phyloP scores from a whole-genome alignment of 805 yeast genomes.

The Isabelozyma pseudorhagii region DNA sequence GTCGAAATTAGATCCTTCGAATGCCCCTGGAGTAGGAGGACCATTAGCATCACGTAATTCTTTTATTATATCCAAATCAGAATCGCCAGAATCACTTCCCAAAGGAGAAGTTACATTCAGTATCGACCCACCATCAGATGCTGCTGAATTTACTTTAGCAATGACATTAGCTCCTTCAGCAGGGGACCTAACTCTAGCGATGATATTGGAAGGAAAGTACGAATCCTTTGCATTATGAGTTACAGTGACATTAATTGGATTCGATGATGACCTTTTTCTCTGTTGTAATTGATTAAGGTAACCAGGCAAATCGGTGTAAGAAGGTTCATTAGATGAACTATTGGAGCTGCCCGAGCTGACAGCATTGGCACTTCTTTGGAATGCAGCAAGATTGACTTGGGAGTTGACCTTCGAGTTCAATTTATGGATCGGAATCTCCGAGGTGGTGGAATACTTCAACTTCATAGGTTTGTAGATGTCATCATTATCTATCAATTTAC shows the following conservation, averaged over 20 bases:
- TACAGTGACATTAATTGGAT: slow-evolving; percentile 13
- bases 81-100: slow-evolving; percentile 3
- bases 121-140: neutral
- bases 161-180: neutral
- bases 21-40: slow-evolving; percentile 1
- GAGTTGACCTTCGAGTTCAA: slow-evolving; percentile 40
- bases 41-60: slow-evolving; percentile 8
- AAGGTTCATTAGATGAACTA: slow-evolving; percentile 16
- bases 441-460: slow-evolving; percentile 34
- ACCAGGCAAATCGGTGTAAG: slow-evolving; percentile 22
- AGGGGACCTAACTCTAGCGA: slow-evolving; percentile 5
- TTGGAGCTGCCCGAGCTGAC: neutral
- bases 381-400: slow-evolving; percentile 29
- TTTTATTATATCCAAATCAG: slow-evolving; percentile 18
- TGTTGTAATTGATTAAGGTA: slow-evolving; percentile 7
- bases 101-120: slow-evolving; percentile 5
- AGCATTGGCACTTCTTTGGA: slow-evolving; percentile 7
- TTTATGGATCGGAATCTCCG: slow-evolving; percentile 35
- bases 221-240: slow-evolving; percentile 19
- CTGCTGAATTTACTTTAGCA: neutral
- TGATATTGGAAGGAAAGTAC: slow-evolving; percentile 20
- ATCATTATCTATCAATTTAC: slow-evolving; percentile 29
- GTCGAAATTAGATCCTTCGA: neutral
- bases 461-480: slow-evolving; percentile 38
- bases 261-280: slow-evolving; percentile 21